Conservation (phyloP, 2,329 filamentous ascomycete species). For the Hymenoscyphus salicellus region DNA sequence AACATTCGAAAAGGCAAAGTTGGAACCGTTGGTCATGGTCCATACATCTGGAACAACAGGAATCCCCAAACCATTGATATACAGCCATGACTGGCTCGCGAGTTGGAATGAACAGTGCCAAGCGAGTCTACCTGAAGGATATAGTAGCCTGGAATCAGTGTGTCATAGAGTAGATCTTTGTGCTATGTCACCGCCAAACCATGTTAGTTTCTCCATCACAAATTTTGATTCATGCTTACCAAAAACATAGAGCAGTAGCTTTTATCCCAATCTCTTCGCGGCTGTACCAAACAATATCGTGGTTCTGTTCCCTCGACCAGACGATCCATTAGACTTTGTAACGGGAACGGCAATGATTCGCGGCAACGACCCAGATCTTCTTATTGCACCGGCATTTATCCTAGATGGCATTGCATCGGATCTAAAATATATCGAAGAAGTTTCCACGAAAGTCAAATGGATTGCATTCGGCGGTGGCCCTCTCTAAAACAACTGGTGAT, state of each 20-base stretch:
- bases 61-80: slow-evolving; percentile 40
- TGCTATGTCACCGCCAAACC: background rate
- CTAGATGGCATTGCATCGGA: slow-evolving; percentile 4
- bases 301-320: slow-evolving; percentile 1
- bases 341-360: slow-evolving; percentile 4
- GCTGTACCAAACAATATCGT: slow-evolving; percentile 6
- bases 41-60: slow-evolving; percentile 45
- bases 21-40: slow-evolving; percentile 40
- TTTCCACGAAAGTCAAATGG: background rate
- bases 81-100: slow-evolving; percentile 37
- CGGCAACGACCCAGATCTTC: background rate
- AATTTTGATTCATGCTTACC: background rate
- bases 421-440: background rate
- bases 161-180: background rate
- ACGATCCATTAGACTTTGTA: background rate
- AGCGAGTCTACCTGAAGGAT: background rate
- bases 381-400: background rate
- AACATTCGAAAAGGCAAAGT: slow-evolving; percentile 33
- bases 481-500: slow-evolving; percentile 9
- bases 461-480: slow-evolving; percentile 7
- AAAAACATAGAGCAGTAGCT: background rate
- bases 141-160: background rate
- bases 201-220: background rate
- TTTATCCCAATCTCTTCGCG: slow-evolving; percentile 2
- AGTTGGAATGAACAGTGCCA: slow-evolving; percentile 37